Percentiles rank a stretch among this genome's conserved stretches.
These are phyloP conservation scores for Tanacetum coccineum DNA, from an alignment of 129 eudicot species.

Conservation along the genomic window DNA sequence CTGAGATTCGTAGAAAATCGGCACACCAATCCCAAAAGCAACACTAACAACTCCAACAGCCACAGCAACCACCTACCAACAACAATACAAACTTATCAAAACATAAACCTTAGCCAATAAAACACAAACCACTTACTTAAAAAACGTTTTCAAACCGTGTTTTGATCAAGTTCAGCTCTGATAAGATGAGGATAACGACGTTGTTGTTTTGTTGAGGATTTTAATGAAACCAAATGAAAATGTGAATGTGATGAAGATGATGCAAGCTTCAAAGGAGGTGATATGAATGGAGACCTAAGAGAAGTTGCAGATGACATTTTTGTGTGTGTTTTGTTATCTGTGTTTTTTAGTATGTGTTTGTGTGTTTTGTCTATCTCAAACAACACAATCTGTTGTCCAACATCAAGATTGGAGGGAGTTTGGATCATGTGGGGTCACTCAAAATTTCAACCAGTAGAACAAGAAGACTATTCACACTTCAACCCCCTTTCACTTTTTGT, in stretches of 20 bases:
- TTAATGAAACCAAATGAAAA: slow-evolving; percentile 29
- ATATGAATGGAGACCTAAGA: slow-evolving; percentile 53
- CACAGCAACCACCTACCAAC: slow-evolving; percentile 64
- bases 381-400: slow-evolving; percentile 2
- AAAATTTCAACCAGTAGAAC: slow-evolving; percentile 25
- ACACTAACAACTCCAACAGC: slow-evolving; percentile 88
- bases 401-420: slow-evolving; percentile 31
- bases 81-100: slow-evolving; percentile 1
- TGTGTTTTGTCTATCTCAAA: slow-evolving; percentile 1
- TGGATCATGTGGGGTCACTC: slow-evolving; percentile 65
- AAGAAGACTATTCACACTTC: too few relatives aligned
- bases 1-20: slow-evolving; percentile 83
- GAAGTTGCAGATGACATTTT: slow-evolving; percentile 49
- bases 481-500: not conserved
- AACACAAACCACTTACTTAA: not conserved
- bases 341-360: slow-evolving; percentile 4
- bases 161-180: slow-evolving; percentile 79
- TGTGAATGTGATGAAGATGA: slow-evolving; percentile 35
- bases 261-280: slow-evolving; percentile 34
- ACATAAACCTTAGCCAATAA: not conserved
- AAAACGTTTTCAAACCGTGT: slow-evolving; percentile 42
- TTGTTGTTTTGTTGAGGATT: slow-evolving; percentile 36
- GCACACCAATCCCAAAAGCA: slow-evolving; percentile 85
- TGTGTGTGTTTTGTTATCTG: not conserved
- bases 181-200: slow-evolving; percentile 49